Evolutionary conservation across 2,329 filamentous ascomycete genomes (phyloP), one percentile per base, ranked within the genome.

Genomic region (Beauveria caledonica): DNA sequence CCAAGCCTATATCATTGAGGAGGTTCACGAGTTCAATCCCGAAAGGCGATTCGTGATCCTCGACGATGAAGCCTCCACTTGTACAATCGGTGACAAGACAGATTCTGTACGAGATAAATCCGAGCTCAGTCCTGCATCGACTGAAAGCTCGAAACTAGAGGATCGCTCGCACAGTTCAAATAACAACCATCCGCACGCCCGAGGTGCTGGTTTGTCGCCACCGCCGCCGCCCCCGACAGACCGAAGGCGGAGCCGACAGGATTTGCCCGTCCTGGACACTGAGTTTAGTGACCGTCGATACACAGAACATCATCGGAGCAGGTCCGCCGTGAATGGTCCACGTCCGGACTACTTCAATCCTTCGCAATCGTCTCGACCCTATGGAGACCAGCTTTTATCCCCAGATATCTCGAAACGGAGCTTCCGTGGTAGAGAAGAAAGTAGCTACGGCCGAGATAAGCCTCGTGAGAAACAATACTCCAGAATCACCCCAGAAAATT

Each of bases 41-140:
- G 87, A 90, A 69, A 80, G 84, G 42, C 82, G 86, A 44, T 90
- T 87, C 66, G 83, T 89, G 9, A 72, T 87, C 42, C 73, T 88
- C 44, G 73, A 73, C 15, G 73, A 72, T 42, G 61, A 62, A 10
- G 13, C 46, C 1, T 10, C 60, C 3, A n/a, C 40, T 17, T 23
- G 29, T 48, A 33, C 33, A 15, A 44, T 5, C 19, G 33, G 21
- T n/a, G 49, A 52, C 33, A 52, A 23, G 27, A 71, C 76, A 46
- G 72, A 74, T 40, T 63, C 69, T 52, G 15, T 63, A 56, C 62
- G 69, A 19, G 69, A 71, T 15, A 68, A 66, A 5, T 2, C 21
- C 19, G 55, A 48, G 63, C 17, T 60, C 57, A 65, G 49, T 59
- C 62, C 39, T 29, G 63, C 29, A 46, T 48, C 11, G 9, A n/a